A percentile compares a stretch with the other conserved stretches of the same genome.
Evolutionary conservation across 768 basidiomycete species (phyloP).

Genomic region (Leccinum subgranulosum): DNA sequence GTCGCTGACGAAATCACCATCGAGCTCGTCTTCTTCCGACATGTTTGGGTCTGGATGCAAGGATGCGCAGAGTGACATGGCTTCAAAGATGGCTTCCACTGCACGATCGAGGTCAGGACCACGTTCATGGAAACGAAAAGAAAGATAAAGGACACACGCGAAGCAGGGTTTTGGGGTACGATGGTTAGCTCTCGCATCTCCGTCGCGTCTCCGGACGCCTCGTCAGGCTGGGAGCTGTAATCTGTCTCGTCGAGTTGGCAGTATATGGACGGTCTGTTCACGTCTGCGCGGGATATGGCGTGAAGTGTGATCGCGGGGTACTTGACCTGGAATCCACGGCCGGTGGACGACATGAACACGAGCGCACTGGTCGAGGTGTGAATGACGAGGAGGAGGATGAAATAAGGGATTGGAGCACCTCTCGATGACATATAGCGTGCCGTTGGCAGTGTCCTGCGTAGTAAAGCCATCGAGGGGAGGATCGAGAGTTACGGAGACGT

Average conservation of each 20-base stretch:
- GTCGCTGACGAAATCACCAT: slow-evolving; percentile 54
- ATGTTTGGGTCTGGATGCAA: slow-evolving; percentile 69
- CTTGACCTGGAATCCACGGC: slow-evolving; percentile 76
- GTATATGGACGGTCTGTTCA: slow-evolving; percentile 68
- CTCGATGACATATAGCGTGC: slow-evolving; percentile 82
- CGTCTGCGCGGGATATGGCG: slow-evolving; percentile 75
- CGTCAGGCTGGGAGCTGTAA: slow-evolving; percentile 32
- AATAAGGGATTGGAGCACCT: slow-evolving; percentile 47
- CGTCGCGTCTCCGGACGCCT: slow-evolving; percentile 34
- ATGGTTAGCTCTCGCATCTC: slow-evolving; percentile 83
- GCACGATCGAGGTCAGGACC: not conserved
- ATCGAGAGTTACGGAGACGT: slow-evolving; percentile 66
- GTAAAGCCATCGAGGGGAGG: slow-evolving; percentile 65
- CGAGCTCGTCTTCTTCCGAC: slow-evolving; percentile 45
- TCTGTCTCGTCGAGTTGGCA: slow-evolving; percentile 87
- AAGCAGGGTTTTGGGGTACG: slow-evolving; percentile 52
- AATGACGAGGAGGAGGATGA: slow-evolving; percentile 5
- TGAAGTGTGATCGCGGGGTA: slow-evolving; percentile 93
- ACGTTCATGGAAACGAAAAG: not conserved
- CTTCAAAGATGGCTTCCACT: slow-evolving; percentile 87
- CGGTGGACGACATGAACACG: slow-evolving; percentile 68
- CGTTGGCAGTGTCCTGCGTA: slow-evolving; percentile 47
- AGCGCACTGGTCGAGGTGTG: slow-evolving; percentile 50
- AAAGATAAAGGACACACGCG: slow-evolving; percentile 51
- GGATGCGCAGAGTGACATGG: slow-evolving; percentile 81